Evolutionary conservation across 192 early-diverging fungal species (phyloP), one percentile per base, ranked within the genome.

Genomic region (Oehlia diaphana): DNA sequence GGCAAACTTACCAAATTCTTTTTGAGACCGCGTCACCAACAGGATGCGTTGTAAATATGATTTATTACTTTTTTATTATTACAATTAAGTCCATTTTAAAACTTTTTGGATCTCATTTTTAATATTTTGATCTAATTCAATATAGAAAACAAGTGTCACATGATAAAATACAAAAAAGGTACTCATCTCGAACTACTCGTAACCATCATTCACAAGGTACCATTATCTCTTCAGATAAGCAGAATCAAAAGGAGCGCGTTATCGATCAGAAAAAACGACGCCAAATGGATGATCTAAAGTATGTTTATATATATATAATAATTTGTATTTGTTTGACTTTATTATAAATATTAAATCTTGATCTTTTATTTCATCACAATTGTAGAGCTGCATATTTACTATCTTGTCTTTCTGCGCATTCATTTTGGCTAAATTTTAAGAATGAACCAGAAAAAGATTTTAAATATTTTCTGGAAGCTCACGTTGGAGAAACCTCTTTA

Each of bases 391-490:
- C 76, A 21, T 78, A 78, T 68, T 42, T 78, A 33, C 42, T 78
- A 16, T 78, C 76, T 64, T 78, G 76, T 69, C 65, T 78, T 47
- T 78, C 76, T 13, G 76, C 65, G 13, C 76, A 78, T 68, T 78
- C 76, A 26, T 78, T 78, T 63, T 78, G 76, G 76, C 37, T 78
- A 44, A 78, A 65, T 78, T 78, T 39, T 26, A 78, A 75, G 58
- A 75, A 78, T 66, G 76, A 78, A 49, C 76, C 76, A 37, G 76
- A 78, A 42, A 78, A 68, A 68, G 76, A 78, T 50, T 78, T 78
- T 49, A 53, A 78, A 53, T 78, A 63, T 53, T 78, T 78, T 35
- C 33, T 78, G 35, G 76, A 78, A 53, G 44, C 65, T 47, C 76
- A 78, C 47, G 9, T 77, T 21, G 75, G 63, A 8, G 63, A 64